Evolutionary conservation across 768 basidiomycete genomes (phyloP).

Genomic region (Suillus placidus): DNA sequence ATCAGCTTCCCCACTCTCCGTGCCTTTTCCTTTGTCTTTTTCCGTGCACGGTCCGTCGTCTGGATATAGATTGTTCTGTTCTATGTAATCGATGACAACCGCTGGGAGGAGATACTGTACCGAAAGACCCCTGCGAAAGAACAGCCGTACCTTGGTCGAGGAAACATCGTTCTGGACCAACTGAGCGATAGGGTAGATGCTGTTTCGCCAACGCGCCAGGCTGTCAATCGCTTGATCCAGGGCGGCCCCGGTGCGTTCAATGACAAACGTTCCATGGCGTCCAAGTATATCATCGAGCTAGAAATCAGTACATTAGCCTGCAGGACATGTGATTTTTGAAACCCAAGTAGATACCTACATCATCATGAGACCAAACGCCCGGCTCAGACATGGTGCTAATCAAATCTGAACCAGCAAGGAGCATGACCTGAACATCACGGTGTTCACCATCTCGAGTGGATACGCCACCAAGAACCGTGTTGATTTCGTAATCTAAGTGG

Average conservation of each 20-base stretch:
- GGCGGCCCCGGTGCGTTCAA: slow-evolving; percentile 92
- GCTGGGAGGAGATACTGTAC: slow-evolving; percentile 90
- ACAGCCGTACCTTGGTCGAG: slow-evolving; percentile 87
- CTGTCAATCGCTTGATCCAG: slow-evolving; percentile 80
- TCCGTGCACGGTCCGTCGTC: slow-evolving; percentile 51
- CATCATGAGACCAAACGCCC: slow-evolving; percentile 93
- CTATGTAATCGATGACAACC: slow-evolving; percentile 93
- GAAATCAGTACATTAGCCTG: slow-evolving; percentile 7
- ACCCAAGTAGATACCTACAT: slow-evolving; percentile 61
- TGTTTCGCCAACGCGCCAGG: slow-evolving; percentile 74
- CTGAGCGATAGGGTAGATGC: slow-evolving; percentile 91
- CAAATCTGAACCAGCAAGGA: slow-evolving; percentile 94
- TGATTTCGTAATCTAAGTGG: slow-evolving; percentile 95
- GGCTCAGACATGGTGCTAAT: slow-evolving; percentile 98
- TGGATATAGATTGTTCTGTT: slow-evolving; percentile 74
- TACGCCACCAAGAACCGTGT: slow-evolving; percentile 80
- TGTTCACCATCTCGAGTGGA: slow-evolving; percentile 71
- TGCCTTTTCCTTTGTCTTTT: slow-evolving; percentile 42
- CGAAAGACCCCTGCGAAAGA: slow-evolving; percentile 77
- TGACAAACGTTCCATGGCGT: slow-evolving; percentile 90
- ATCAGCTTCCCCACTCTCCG: slow-evolving; percentile 21
- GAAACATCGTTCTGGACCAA: slow-evolving; percentile 97
- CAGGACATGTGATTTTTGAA: slow-evolving; percentile 7
- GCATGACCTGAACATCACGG: slow-evolving; percentile 80
- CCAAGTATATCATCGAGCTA: slow-evolving; percentile 97